Conservation (phyloP, 768 basidiomycete species). For the Neoboletus magnificus region DNA sequence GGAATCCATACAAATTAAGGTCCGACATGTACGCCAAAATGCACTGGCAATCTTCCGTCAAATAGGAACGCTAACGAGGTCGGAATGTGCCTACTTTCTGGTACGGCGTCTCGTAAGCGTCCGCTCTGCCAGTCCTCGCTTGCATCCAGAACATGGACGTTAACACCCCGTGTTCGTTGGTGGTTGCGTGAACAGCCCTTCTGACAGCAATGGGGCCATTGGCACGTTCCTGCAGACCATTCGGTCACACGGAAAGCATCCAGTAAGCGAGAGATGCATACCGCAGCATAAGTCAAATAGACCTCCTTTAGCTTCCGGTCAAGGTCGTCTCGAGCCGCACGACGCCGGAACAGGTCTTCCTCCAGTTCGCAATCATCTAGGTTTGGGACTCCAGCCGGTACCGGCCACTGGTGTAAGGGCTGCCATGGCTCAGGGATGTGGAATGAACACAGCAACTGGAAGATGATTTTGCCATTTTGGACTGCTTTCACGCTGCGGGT, state of each 20-base stretch:
- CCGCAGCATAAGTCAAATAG: conserved; percentile 27
- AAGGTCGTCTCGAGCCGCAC: conserved; percentile 27
- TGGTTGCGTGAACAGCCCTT: conserved; percentile 43
- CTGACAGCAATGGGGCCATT: conserved; percentile 70
- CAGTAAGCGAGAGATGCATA: conserved; percentile 18
- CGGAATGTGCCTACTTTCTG: conserved; percentile 55
- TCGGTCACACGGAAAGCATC: conserved; percentile 25
- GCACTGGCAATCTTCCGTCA: conserved; percentile 44
- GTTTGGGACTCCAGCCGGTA: conserved; percentile 51
- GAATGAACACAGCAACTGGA: conserved; percentile 77
- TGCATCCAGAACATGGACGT: conserved; percentile 79
- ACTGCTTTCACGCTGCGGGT: conserved; percentile 63
- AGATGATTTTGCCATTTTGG: conserved; percentile 50
- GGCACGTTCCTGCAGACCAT: conserved; percentile 52
- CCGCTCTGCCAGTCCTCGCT: conserved; percentile 52
- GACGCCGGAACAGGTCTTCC: conserved; percentile 39
- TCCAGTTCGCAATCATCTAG: conserved; percentile 66
- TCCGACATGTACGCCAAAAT: conserved; percentile 81
- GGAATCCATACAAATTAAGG: conserved; percentile 60
- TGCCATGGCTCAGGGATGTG: conserved; percentile 78
- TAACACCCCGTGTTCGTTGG: conserved; percentile 44
- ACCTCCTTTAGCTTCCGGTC: conserved; percentile 35
- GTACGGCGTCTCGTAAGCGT: conserved; percentile 64
- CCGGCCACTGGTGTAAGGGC: conserved; percentile 61
- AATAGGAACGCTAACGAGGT: not conserved